These are phyloP conservation scores for Apophysomyces sp. DNA, from an alignment of 371 early-diverging fungal species.

Conservation along the genomic window DNA sequence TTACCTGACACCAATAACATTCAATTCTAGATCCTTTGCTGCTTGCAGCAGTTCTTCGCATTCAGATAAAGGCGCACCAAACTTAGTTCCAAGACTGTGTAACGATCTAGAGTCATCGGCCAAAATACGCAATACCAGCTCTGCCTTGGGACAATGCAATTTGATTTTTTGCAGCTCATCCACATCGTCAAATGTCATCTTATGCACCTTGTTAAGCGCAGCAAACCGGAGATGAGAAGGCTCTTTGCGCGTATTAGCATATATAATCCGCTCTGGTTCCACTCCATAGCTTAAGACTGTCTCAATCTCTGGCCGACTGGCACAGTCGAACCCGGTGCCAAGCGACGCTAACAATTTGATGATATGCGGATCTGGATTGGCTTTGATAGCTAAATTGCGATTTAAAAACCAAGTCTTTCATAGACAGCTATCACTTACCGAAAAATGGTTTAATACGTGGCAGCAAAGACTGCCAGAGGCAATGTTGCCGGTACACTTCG, in stretches of 20 bases:
- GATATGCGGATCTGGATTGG: conserved; percentile 90
- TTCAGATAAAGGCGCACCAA: conserved; percentile 83
- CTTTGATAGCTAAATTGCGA: conserved; percentile 94
- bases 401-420: no score
- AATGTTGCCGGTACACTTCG: conserved; percentile 82
- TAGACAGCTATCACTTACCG: no score
- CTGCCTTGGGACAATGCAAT: conserved; percentile 75
- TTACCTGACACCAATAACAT: conserved; percentile 85
- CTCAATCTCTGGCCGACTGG: conserved; percentile 84
- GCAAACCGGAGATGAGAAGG: conserved; percentile 92
- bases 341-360: conserved; percentile 77
- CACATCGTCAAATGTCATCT: conserved; percentile 98
- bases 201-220: conserved; percentile 66
- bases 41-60: conserved; percentile 67
- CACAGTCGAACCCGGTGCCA: conserved; percentile 94
- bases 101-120: conserved; percentile 92
- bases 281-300: conserved; percentile 79
- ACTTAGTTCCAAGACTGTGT: conserved; percentile 94
- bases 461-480: conserved; percentile 76
- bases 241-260: conserved; percentile 98
- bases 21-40: conserved; percentile 79
- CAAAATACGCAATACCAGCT: conserved; percentile 89
- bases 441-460: conserved; percentile 95
- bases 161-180: conserved; percentile 96
- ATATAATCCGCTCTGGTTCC: conserved; percentile 82